Base-by-base conservation (phyloP, 768 basidiomycete species). In the Leucosporidium creatinivorum region DNA sequence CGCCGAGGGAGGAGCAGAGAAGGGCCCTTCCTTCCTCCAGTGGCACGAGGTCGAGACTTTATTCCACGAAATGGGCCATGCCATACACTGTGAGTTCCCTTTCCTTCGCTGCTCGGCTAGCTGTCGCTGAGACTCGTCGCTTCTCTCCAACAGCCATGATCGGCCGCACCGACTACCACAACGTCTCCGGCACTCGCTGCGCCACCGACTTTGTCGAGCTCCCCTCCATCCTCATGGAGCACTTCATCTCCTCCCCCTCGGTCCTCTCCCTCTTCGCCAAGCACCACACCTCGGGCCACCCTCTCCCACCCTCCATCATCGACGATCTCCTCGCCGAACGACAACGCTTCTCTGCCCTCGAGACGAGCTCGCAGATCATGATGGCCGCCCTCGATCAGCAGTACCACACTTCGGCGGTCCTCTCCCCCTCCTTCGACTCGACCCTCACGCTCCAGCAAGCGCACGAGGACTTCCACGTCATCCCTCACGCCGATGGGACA, bases 1-100 rank as follows among this genome's bases (percentile, higher is more conserved):
- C 26, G 83, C 81, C 33, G 33, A 19, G 23, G 39, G 39, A 86
- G 89, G 26, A 80, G 84, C 4, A 69, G 82, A 23, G 78, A 82
- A n/a, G 79, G 47, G 57, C 23, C 84, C 89, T 8, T 86, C 90
- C 0, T 78, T 87, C 59, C 79, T 99, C 26, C 86, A 87, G 65
- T 98, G 93, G 93, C 87, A 89, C 73, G 93, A 98, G 73, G 90
- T 97, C 13, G 82, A 89, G 76, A 98, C 94, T 3, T 80, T 98
- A 28, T 96, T 93, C 80, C 96, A 99, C 74, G 96, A 99, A 80
- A 96, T 98, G 92, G 96, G 96, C 1, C 96, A 99, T 79, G 96
- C 96, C 17, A 92, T 99, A 85, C 96, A 99, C 77, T 99, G 96
- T 97, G 75, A 82, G 92, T 82, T 21, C n/a, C 18, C 31, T 56